Base-by-base conservation (phyloP, 2,329 filamentous ascomycete genomes). In the Endothia cerciana region DNA sequence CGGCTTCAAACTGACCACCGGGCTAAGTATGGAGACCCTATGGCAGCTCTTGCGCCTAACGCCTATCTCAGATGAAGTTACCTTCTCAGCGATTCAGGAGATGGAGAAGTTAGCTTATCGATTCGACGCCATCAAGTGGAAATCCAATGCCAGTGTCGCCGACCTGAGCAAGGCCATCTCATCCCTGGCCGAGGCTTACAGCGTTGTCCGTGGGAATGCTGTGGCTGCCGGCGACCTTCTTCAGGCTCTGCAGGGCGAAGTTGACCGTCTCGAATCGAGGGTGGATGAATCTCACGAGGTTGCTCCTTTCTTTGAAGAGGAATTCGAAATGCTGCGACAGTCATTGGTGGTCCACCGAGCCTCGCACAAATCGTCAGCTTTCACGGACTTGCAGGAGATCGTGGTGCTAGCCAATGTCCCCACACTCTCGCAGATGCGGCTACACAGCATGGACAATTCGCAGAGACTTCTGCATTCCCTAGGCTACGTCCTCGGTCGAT, bases 21-120 rank as follows among this genome's bases (percentile, higher is more conserved):
- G 93, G 0, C 80, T 93, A 15, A 89, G 87, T 70, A 95, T 96
- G 91, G 91, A 95, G 73, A 76, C 80, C 10, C 82, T 97, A 5
- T 97, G 94, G 94, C 85, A 86, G 51, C 73, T 81, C 1, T 86
- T 96, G 72, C 86, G 91, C 62, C 92, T 93, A 0, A 75, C 80
- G 13, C 83, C 87, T 4, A 80, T 89, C 28, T 77, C 81, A 1
- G 81, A 82, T 22, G 74, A 78, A 30, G 71, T 73, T 4, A 78
- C 81, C 0, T 76, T 88, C 51, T 75, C 80, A 36, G 81, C 80
- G 43, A 78, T 84, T 7, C 68, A 80, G 15, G 79, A 83, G 45
- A 79, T 91, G 71, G 83, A 88, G 69, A 77, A 78, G 13, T 78
- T 91, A 4, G 87, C 86, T 1, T 74, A 75, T 1, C 81, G 86